Conservation (phyloP, 768 basidiomycete species). For the Strobilomyces dryophilus region DNA sequence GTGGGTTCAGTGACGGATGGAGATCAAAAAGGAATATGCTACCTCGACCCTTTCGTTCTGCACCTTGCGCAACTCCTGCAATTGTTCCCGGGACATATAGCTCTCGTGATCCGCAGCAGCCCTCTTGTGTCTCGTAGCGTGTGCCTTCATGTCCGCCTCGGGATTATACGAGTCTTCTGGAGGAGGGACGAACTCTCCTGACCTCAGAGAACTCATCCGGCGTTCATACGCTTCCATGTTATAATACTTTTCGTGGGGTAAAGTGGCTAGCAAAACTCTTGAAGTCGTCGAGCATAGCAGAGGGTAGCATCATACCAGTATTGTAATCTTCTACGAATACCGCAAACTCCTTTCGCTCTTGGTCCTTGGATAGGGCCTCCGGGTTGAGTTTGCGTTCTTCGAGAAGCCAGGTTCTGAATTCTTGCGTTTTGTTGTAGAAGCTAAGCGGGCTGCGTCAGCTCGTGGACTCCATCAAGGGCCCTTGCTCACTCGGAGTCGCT, state of each 20-base stretch:
- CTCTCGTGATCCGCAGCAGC: conserved; percentile 62
- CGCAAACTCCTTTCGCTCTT: conserved; percentile 80
- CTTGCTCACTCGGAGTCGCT: conserved; percentile 72
- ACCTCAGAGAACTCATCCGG: conserved; percentile 78
- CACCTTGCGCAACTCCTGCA: conserved; percentile 75
- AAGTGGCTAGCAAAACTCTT: conserved; percentile 54
- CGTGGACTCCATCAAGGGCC: conserved; percentile 1
- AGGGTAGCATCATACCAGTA: conserved; percentile 47
- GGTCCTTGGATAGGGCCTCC: conserved; percentile 82
- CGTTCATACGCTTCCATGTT: conserved; percentile 81
- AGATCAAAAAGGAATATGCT: conserved; percentile 6
- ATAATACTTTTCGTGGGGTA: conserved; percentile 95
- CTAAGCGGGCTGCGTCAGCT: conserved; percentile 37
- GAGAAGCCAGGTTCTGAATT: conserved; percentile 90
- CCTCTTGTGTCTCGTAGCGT: conserved; percentile 68
- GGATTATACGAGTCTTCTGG: conserved; percentile 74
- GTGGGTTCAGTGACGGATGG: neutral
- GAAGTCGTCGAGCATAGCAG: neutral
- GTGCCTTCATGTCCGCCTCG: conserved; percentile 77
- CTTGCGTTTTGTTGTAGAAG: conserved; percentile 75
- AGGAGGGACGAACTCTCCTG: conserved; percentile 79
- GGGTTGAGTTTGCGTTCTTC: conserved; percentile 92
- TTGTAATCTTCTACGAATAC: conserved; percentile 82
- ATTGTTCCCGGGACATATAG: conserved; percentile 73
- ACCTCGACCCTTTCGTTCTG: conserved; percentile 86